Evolutionary conservation across 495 filamentous ascomycete species (phyloP), one percentile per base, ranked within the genome.

Genomic region (Trichocladium antarcticum): DNA sequence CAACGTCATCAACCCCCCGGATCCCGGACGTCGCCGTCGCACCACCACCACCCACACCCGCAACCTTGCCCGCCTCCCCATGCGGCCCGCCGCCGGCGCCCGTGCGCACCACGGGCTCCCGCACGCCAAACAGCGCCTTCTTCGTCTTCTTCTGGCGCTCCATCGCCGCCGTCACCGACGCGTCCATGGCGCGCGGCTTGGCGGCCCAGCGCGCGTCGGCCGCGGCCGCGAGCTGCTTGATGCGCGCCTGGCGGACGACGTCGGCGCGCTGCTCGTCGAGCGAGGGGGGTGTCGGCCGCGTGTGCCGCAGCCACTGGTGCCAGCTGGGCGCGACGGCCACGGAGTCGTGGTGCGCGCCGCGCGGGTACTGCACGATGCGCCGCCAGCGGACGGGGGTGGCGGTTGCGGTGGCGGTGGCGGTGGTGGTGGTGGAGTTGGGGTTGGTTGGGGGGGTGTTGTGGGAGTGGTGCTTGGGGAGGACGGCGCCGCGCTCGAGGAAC

Each of bases 261-360:
- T 98, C 90, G 24, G 68, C 62, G 34, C 70, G 68, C 56, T 93
- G 90, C 64, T 98, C 92, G 15, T 71, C 55, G 15, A 95, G 67
- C 0, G 77, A 78, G 0, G 92, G 92, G 0, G 93, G 72, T 6
- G 77, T 61, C 6, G 58, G 15, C 5, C 92, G 84, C 8, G 85
- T 84, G 55, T 93, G 77, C 32, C 93, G 87, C 11, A 98, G 81
- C 92, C 92, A 98, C 63, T 96, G 90, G 64, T 90, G 86, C 92
- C 92, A 98, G 70, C 84, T 80, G 1, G 90, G 84, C 68, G 70
- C 56, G 48, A 72, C 60, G 7, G 51, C 47, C 27, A 93, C 77
- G 43, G 90, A 82, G 57, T 71, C 73, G 62, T 76, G 77, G 56
- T 86, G 83, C 1, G 76, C 78, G 42, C 71, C 70, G 0, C 71